Conservation (phyloP, 192 early-diverging fungal species). For the Funneliformis mosseae region DNA sequence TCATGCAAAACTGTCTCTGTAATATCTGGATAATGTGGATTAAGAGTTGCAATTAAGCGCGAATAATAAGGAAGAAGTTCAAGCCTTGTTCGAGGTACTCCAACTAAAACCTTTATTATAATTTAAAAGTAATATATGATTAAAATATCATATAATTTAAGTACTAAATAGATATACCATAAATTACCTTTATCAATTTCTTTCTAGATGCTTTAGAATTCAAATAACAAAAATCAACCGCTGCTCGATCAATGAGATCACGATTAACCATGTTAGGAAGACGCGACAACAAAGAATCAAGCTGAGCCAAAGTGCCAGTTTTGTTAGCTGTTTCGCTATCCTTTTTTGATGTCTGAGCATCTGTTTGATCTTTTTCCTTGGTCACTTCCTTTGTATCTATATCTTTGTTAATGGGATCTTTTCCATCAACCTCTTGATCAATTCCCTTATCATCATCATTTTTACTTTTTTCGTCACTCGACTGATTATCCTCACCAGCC, state of each 20-base stretch:
- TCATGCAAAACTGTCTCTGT: conserved; percentile 68
- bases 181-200: conserved; percentile 64
- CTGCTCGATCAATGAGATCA: conserved; percentile 84
- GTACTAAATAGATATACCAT: not conserved
- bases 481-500: conserved; percentile 24
- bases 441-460: conserved; percentile 36
- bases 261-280: conserved; percentile 79
- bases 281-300: conserved; percentile 71
- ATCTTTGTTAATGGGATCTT: conserved; percentile 38
- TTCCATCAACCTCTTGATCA: conserved; percentile 36
- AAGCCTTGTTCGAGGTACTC: conserved; percentile 77
- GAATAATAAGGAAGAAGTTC: conserved; percentile 92
- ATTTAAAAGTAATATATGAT: not conserved
- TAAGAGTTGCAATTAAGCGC: conserved; percentile 84
- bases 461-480: conserved; percentile 29
- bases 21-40: conserved; percentile 88
- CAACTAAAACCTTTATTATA: conserved; percentile 65
- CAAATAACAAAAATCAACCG: conserved; percentile 91
- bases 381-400: conserved; percentile 1
- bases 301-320: conserved; percentile 43
- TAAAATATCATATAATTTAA: not conserved
- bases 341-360: conserved; percentile 38
- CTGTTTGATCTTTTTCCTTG: not conserved
- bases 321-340: conserved; percentile 33
- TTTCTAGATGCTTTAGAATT: conserved; percentile 81